Conservation (phyloP, 2,329 filamentous ascomycete genomes). For the Orbilia oligospora region DNA sequence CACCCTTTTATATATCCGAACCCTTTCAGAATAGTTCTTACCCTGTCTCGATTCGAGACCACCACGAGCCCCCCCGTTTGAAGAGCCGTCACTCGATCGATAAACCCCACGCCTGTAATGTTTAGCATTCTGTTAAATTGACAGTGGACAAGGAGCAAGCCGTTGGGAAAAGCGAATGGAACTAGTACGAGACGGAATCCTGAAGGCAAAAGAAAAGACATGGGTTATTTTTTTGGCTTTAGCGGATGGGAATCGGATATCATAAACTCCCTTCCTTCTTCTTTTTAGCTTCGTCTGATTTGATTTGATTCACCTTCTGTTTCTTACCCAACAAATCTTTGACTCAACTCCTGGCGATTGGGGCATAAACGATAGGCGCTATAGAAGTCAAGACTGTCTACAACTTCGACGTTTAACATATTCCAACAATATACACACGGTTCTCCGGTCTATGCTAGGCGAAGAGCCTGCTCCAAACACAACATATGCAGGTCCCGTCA, state of each 20-base stretch:
- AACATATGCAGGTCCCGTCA: constrained; percentile 28
- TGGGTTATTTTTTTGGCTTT: neutral
- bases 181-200: constrained; percentile 20
- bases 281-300: constrained; percentile 54
- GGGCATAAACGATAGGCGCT: constrained; percentile 9
- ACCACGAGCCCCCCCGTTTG: constrained; percentile 39
- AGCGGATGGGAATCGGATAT: constrained; percentile 31
- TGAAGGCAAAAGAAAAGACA: constrained; percentile 23
- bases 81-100: constrained; percentile 27
- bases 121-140: constrained; percentile 42
- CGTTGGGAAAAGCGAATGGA: constrained; percentile 36
- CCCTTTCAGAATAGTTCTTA: constrained; percentile 24
- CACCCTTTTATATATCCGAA: constrained; percentile 21
- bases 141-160: constrained; percentile 43
- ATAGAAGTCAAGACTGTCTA: neutral
- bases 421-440: neutral
- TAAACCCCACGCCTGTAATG: constrained; percentile 52
- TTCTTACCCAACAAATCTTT: constrained; percentile 15
- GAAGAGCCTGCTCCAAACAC: constrained; percentile 19
- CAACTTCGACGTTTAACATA: neutral
- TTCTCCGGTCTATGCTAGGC: neutral
- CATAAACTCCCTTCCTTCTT: constrained; percentile 47
- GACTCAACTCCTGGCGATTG: constrained; percentile 7
- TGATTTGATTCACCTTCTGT: constrained; percentile 41
- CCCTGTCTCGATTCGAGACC: constrained; percentile 40